These are phyloP conservation scores for Voacanga thouarsii DNA, from an alignment of 257 asterid species.

Conservation along the genomic window DNA sequence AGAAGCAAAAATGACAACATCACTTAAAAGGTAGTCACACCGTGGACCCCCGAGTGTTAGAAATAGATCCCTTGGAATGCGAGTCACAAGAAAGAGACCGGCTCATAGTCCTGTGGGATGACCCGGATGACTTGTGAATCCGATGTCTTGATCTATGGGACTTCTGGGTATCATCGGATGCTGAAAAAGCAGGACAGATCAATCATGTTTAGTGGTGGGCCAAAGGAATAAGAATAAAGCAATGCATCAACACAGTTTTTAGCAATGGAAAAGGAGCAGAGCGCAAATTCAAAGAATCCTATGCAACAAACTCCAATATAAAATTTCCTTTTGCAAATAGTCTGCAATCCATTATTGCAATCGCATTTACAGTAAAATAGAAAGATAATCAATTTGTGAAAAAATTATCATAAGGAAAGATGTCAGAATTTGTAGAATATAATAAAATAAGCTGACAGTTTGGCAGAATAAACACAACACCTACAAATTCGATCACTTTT, in stretches of 20 bases:
- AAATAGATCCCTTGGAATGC: conserved; percentile 60
- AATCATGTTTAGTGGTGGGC: conserved; percentile 44
- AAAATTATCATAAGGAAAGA: not conserved
- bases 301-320: conserved; percentile 29
- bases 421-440: no score
- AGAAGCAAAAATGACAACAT: not conserved
- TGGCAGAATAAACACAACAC: not conserved
- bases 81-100: conserved; percentile 64
- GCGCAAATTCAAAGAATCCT: conserved; percentile 47
- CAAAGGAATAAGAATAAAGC: conserved; percentile 33
- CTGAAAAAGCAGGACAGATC: conserved; percentile 34
- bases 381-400: not conserved
- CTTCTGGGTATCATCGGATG: conserved; percentile 74
- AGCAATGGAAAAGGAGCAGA: conserved; percentile 14
- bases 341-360: not conserved
- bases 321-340: not conserved
- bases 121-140: conserved; percentile 47
- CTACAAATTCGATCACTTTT: not conserved
- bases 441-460: not conserved
- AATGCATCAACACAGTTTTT: conserved; percentile 21
- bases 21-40: conserved; percentile 19
- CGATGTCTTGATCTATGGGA: conserved; percentile 73
- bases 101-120: conserved; percentile 55
- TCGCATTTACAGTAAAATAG: not conserved
- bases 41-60: conserved; percentile 46